Conservation (phyloP, 2,329 filamentous ascomycete genomes). For the Venturia carpophila region DNA sequence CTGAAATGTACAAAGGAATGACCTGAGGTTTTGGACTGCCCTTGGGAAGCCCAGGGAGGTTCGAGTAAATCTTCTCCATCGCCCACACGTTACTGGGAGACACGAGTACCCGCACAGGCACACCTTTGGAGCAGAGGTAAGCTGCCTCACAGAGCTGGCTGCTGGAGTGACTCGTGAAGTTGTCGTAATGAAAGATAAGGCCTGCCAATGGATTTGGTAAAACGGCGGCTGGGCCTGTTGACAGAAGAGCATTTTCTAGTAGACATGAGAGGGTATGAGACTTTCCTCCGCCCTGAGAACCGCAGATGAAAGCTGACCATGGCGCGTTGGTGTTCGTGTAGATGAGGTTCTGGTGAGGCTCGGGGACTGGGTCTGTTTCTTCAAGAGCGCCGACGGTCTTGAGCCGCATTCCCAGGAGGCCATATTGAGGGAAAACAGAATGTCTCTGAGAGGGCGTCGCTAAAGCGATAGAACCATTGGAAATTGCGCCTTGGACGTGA, state of each 20-base stretch:
- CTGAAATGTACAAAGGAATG: conserved; percentile 39
- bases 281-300: conserved; percentile 55
- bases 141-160: conserved; percentile 52
- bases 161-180: conserved; percentile 36
- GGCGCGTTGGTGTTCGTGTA: conserved; percentile 49
- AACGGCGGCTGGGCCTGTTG: conserved; percentile 34
- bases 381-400: neutral
- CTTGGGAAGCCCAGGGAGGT: conserved; percentile 29
- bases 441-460: neutral
- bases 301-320: conserved; percentile 55
- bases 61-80: conserved; percentile 38
- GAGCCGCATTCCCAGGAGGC: neutral
- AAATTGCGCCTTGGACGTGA: neutral
- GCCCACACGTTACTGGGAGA: conserved; percentile 40
- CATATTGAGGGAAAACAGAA: conserved; percentile 5
- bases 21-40: conserved; percentile 29
- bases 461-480: neutral
- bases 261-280: conserved; percentile 53
- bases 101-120: conserved; percentile 46
- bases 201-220: conserved; percentile 49
- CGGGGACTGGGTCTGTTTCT: neutral
- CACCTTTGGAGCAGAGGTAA: conserved; percentile 41
- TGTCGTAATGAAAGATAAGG: conserved; percentile 52
- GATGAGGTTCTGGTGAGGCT: conserved; percentile 25
- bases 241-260: conserved; percentile 51